Percentiles rank a stretch among this genome's conserved stretches.
These are phyloP conservation scores for Aspergillus texensis DNA, from an alignment of 2,329 filamentous ascomycete species.

Conservation along the genomic window DNA sequence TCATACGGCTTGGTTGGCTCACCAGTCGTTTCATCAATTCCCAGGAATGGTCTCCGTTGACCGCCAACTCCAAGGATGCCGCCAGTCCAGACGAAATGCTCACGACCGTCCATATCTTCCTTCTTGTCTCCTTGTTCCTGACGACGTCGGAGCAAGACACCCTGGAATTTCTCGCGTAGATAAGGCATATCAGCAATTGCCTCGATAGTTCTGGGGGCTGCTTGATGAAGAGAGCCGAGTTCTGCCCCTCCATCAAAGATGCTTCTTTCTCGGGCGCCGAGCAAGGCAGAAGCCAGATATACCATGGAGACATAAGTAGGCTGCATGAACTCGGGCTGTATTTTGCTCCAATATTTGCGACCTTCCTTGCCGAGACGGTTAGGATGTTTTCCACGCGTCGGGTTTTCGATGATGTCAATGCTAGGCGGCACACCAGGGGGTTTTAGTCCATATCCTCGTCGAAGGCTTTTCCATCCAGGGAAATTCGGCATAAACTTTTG, in stretches of 20 bases:
- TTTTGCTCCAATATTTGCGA: conserved; percentile 37
- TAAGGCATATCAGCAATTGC: conserved; percentile 43
- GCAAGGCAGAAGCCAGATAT: conserved; percentile 44
- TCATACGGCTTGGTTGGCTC: not conserved
- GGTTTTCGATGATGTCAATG: conserved; percentile 37
- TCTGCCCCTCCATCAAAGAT: conserved; percentile 36
- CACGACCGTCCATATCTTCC: conserved; percentile 11
- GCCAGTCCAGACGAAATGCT: conserved; percentile 38
- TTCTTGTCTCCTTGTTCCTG: conserved; percentile 27
- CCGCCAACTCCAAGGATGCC: conserved; percentile 36
- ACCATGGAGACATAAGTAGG: conserved; percentile 50
- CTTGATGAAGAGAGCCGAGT: conserved; percentile 29
- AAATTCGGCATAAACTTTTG: conserved; percentile 75
- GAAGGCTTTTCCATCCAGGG: conserved; percentile 66
- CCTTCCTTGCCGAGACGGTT: conserved; percentile 35
- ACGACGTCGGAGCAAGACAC: conserved; percentile 40
- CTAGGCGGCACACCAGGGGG: conserved; percentile 31
- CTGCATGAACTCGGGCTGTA: conserved; percentile 44
- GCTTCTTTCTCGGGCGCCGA: conserved; percentile 39
- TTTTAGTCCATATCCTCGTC: conserved; percentile 35
- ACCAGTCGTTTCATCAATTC: not conserved
- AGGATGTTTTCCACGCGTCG: conserved; percentile 22
- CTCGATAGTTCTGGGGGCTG: conserved; percentile 41
- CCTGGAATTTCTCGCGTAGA: conserved; percentile 45
- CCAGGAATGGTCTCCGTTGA: conserved; percentile 16